Evolutionary conservation across 108 stramenopile genomes (phyloP), one percentile per base, ranked within the genome.

Genomic region (Parietichytrium sp.): DNA sequence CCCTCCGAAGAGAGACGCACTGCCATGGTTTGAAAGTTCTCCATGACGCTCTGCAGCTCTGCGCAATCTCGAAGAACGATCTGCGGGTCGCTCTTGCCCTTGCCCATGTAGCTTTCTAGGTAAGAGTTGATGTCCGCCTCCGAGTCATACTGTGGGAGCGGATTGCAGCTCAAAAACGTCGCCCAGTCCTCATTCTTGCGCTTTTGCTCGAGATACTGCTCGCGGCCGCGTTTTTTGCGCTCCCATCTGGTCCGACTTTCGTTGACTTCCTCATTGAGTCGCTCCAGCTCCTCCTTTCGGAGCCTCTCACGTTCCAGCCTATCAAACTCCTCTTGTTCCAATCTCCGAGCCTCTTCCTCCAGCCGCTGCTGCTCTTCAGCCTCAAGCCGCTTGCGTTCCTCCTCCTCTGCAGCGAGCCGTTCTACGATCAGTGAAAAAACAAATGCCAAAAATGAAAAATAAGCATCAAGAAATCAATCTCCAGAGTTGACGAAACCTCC

Each of bases 81-180:
- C 15, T 72, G 38, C 61, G 45, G 36, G 42, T 72, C 61, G 0
- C 38, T 45, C 0, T 10, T 20, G 6, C 45, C 61, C 10, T 72
- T 42, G 0, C 20, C n/a, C 23, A 72, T 42, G n/a, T 45, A 45
- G 33, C 38, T 42, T 20, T 72, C 45, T 16, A 72, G 61, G 42
- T 72, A 72, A 15, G 61, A 45, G 42, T 72, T 72, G 42, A 72
- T 72, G 20, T 72, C 61, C 15, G 61, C 61, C 13, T 72, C 61
- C 13, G 61, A 72, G 42, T 72, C 15, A 16, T 45, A n/a, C 3
- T 72, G 61, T 15, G 61, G 61, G 10, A 72, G 61, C 10, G 61
- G 15, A 45, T 42, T 72, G 20, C 61, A 72, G 20, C 38, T 25
- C 2, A 72, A 25, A 2, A 72, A 72, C n/a, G 61, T n/a, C 15